Evolutionary conservation across 768 basidiomycete species (phyloP).

Genomic region (Leccinum broughii): DNA sequence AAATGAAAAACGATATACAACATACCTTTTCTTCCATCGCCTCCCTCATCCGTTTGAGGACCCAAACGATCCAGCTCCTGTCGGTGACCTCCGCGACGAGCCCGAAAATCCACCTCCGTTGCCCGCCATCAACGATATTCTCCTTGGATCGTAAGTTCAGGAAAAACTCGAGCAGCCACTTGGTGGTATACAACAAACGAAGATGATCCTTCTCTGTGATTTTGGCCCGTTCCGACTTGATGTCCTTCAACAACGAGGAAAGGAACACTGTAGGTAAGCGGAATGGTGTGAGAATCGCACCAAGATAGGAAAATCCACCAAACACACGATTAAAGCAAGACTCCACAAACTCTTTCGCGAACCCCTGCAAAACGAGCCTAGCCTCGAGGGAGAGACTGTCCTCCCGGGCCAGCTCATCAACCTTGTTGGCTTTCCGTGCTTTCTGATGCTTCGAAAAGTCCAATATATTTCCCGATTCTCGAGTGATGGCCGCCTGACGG

Average conservation of each 20-base stretch:
- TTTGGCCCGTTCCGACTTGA: constrained; percentile 87
- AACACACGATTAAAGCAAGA: constrained; percentile 86
- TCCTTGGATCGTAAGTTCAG: constrained; percentile 48
- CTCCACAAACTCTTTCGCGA: constrained; percentile 75
- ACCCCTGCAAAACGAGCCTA: constrained; percentile 57
- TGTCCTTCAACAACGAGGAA: constrained; percentile 83
- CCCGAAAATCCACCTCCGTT: constrained; percentile 60
- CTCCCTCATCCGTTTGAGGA: constrained; percentile 83
- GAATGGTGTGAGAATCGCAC: constrained; percentile 18
- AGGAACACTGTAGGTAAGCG: constrained; percentile 70
- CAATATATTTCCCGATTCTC: constrained; percentile 66
- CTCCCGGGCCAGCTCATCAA: constrained; percentile 67
- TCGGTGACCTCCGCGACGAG: constrained; percentile 85
- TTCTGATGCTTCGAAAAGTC: constrained; percentile 67
- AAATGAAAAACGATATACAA: constrained; percentile 9
- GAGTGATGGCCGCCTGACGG: constrained; percentile 76
- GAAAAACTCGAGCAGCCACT: constrained; percentile 95
- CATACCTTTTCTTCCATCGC: constrained; percentile 89
- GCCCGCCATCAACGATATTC: constrained; percentile 25
- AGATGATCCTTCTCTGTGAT: constrained; percentile 95
- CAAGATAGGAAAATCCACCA: constrained; percentile 7
- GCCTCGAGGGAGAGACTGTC: constrained; percentile 72
- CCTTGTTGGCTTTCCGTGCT: constrained; percentile 56
- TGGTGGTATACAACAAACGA: constrained; percentile 80
- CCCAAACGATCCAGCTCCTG: constrained; percentile 86